Evolutionary conservation across 768 basidiomycete species (phyloP), one percentile per base, ranked within the genome.

Genomic region (Gyrodon lividus): DNA sequence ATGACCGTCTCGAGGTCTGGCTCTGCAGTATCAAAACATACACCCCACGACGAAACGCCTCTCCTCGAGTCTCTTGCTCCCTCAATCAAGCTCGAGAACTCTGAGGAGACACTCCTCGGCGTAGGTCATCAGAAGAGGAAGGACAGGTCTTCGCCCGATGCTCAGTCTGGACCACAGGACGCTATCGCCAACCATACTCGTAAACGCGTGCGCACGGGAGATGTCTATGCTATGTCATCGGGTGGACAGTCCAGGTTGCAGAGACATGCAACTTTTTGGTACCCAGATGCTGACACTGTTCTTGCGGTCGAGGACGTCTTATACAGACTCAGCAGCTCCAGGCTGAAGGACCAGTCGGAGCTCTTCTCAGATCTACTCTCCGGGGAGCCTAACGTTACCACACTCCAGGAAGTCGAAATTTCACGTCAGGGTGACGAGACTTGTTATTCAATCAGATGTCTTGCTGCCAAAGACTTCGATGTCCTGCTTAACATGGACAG

Each of bases 241-340:
- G 20, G 23, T 14, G 13, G 22, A 23, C 22, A 42, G 22, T n/a
- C n/a, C n/a, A n/a, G n/a, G n/a, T 14, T 22, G 40, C 19, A 42
- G 22, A 39, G 39, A 51, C 51, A 57, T 43, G 30, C 55, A 24
- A 20, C 48, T 9, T 64, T 70, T 42, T 74, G 73, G 71, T 57
- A 67, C 33, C 61, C 63, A 14, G 72, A 72, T 50, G 74, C 69
- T 2, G 65, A 64, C 13, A 59, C 72, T 9, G 60, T 73, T 30
- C 31, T 77, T 5, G 64, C 70, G 43, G 51, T 72, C 19, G 57
- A 65, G n/a, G 56, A 62, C 22, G 65, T 60, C 7, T 58, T 69
- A 35, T 75, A 74, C 55, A 61, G 60, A n/a, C 52, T 77, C 12
- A 68, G 72, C 16, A 58, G 67, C 10, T 70, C 69, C 48, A 61